Conservation (phyloP, 306 rosid genomes). For the Gastrolobium bilobum region DNA sequence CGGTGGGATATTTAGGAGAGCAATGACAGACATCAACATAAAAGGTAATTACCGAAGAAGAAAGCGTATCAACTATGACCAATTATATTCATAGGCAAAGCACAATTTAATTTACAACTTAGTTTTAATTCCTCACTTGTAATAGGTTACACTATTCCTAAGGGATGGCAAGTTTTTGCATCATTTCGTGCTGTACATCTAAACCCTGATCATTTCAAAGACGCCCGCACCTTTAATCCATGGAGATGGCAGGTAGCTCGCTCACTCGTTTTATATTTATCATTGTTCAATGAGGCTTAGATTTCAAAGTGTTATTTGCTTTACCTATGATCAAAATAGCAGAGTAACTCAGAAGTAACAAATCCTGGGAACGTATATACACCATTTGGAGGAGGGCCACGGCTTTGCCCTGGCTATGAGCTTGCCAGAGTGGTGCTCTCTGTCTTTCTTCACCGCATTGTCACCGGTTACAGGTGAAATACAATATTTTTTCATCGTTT, state of each 20-base stretch:
- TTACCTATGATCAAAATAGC: conserved; percentile 28
- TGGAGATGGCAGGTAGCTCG: conserved; percentile 93
- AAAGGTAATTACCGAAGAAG: conserved; percentile 62
- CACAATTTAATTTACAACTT: background rate
- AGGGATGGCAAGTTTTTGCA: conserved; percentile 94
- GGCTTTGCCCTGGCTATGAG: conserved; percentile 93
- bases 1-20: conserved; percentile 87
- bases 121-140: background rate
- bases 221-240: conserved; percentile 91
- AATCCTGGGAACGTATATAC: conserved; percentile 68
- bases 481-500: no score
- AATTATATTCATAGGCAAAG: background rate
- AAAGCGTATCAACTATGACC: background rate
- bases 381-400: conserved; percentile 94
- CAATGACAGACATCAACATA: conserved; percentile 75
- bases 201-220: conserved; percentile 82
- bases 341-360: conserved; percentile 65
- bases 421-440: conserved; percentile 95
- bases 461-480: conserved; percentile 80
- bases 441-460: conserved; percentile 85
- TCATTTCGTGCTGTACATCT: conserved; percentile 94
- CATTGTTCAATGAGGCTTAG: background rate
- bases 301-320: background rate
- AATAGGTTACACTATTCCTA: conserved; percentile 90
- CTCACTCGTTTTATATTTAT: background rate